Conservation (phyloP, 805 yeast species). For the Saccharomycopsis oosterbeekiorum region DNA sequence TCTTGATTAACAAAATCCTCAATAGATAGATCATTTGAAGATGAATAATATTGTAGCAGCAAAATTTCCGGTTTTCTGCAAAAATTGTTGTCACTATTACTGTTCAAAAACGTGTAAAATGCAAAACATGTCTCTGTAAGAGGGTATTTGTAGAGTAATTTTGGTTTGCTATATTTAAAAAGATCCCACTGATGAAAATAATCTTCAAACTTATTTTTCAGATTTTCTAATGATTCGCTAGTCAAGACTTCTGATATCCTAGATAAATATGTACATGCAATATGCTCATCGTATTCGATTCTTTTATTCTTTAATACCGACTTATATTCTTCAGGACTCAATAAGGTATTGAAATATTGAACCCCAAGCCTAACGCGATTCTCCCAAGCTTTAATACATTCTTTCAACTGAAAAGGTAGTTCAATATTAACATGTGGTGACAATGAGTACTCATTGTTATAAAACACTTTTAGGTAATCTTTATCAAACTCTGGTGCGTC, state of each 20-base stretch:
- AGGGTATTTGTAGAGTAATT: background rate
- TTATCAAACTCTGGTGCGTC: background rate
- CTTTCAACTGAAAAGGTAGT: background rate
- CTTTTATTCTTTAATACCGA: background rate
- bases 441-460: background rate
- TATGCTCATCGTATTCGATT: background rate
- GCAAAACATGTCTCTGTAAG: background rate
- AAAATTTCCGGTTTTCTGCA: background rate
- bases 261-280: background rate
- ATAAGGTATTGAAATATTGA: background rate
- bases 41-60: background rate
- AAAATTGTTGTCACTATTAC: background rate
- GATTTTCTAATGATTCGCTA: background rate
- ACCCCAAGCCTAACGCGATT: background rate
- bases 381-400: background rate
- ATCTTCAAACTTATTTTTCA: background rate
- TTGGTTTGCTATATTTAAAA: background rate
- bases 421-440: background rate
- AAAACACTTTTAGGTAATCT: background rate
- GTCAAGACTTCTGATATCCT: background rate
- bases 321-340: background rate
- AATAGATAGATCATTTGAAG: background rate
- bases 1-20: background rate
- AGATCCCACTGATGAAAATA: background rate
- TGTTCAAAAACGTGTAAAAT: background rate